phyloP scores from a whole-genome alignment of 306 rosid genomes.

The Glycine latifolia region DNA sequence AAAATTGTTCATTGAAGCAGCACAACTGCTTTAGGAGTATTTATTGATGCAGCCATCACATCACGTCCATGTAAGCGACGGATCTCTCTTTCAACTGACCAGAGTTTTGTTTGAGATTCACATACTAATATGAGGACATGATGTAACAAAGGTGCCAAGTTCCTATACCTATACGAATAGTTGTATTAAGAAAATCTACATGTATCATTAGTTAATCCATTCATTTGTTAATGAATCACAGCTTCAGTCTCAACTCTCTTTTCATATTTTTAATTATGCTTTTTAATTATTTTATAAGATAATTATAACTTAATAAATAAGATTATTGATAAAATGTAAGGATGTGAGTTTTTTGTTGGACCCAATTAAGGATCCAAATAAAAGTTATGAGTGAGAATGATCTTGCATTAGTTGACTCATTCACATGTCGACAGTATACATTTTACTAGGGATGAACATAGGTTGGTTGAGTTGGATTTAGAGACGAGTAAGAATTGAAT shows the following conservation, averaged over 20 bases:
- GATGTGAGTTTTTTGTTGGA: too few relatives aligned
- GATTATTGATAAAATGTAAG: too few relatives aligned
- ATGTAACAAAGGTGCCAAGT: constrained; percentile 43
- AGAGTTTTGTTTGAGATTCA: constrained; percentile 56
- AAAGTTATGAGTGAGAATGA: too few relatives aligned
- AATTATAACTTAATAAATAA: too few relatives aligned
- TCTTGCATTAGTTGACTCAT: too few relatives aligned
- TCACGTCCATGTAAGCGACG: constrained; percentile 36
- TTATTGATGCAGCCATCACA: background rate
- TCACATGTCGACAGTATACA: too few relatives aligned
- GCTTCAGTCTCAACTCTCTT: background rate
- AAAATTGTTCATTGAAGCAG: constrained; percentile 45
- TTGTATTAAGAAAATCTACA: constrained; percentile 23
- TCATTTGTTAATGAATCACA: constrained; percentile 47
- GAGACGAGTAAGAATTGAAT: too few relatives aligned
- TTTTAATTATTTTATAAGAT: too few relatives aligned
- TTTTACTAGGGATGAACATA: too few relatives aligned
- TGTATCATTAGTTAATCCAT: constrained; percentile 54
- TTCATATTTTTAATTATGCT: too few relatives aligned
- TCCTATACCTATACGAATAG: constrained; percentile 43
- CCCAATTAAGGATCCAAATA: too few relatives aligned
- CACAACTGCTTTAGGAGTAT: constrained; percentile 38
- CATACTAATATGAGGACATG: constrained; percentile 49
- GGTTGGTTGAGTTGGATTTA: too few relatives aligned
- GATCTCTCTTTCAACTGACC: constrained; percentile 38